Conservation (phyloP, 768 basidiomycete species). For the Rhodotorula diobovata region DNA sequence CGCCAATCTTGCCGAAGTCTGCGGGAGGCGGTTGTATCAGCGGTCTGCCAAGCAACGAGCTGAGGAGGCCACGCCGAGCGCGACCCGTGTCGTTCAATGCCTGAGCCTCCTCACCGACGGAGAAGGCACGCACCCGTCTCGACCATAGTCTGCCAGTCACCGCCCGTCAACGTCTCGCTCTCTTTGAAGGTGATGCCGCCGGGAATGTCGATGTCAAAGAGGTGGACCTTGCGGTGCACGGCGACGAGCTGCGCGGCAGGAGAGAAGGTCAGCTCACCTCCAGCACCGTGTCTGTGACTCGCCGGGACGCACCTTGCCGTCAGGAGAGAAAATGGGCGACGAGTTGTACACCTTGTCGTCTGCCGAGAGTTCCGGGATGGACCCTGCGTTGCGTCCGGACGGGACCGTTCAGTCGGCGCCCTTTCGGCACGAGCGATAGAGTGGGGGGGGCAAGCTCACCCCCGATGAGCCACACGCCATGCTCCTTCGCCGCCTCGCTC, state of each 20-base stretch:
- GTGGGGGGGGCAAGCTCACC: conserved; percentile 53
- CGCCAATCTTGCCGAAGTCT: conserved; percentile 96
- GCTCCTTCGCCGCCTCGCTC: conserved; percentile 70
- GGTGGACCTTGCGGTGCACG: conserved; percentile 87
- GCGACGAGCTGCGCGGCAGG: neutral
- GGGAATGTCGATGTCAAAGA: conserved; percentile 94
- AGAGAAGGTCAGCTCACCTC: too few relatives aligned
- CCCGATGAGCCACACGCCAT: conserved; percentile 83
- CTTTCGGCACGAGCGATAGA: too few relatives aligned
- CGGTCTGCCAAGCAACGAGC: too few relatives aligned
- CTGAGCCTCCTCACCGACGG: too few relatives aligned
- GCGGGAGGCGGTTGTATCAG: neutral
- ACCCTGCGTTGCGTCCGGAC: too few relatives aligned
- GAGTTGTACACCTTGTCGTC: conserved; percentile 81
- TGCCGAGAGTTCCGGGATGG: conserved; percentile 78
- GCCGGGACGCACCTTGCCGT: conserved; percentile 12
- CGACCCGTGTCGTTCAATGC: neutral
- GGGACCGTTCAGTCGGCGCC: neutral
- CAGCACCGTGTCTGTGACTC: neutral
- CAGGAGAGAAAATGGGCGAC: conserved; percentile 47
- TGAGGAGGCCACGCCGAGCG: neutral
- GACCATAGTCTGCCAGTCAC: conserved; percentile 67
- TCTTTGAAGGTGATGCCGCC: conserved; percentile 85
- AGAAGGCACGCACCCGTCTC: conserved; percentile 64
- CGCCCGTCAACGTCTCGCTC: conserved; percentile 55